Conservation (phyloP, 768 basidiomycete species). For the Rhodotorula graminis region DNA sequence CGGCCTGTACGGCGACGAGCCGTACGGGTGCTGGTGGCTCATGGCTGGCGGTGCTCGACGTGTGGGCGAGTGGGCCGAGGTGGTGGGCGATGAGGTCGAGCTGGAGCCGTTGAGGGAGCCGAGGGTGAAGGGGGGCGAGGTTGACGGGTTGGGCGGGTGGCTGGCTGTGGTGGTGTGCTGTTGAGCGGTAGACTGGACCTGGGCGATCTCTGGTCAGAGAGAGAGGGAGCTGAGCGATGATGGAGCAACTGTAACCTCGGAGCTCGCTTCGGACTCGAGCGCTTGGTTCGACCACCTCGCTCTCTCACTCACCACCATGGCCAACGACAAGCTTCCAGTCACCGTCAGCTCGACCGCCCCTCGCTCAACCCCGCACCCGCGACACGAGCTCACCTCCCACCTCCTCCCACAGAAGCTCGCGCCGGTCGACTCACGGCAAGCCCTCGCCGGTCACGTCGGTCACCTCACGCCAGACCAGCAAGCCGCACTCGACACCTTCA, state of each 20-base stretch:
- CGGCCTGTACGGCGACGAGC: background rate
- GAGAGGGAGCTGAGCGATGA: too few species aligned
- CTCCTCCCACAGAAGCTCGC: background rate
- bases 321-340: background rate
- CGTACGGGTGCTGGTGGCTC: background rate
- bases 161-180: too few species aligned
- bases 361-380: too few species aligned
- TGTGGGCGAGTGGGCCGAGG: background rate
- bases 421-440: background rate
- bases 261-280: too few species aligned
- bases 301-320: background rate
- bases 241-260: too few species aligned
- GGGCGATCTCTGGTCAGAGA: too few species aligned
- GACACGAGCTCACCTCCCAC: background rate
- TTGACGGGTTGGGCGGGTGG: too few species aligned
- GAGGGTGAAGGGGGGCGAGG: too few species aligned
- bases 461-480: slow-evolving; percentile 56
- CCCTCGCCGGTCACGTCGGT: slow-evolving; percentile 48
- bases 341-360: background rate
- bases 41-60: background rate
- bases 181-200: too few species aligned
- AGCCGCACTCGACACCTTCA: slow-evolving; percentile 56
- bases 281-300: too few species aligned
- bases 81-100: too few species aligned
- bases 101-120: background rate